A percentile compares a stretch with the other conserved stretches of the same genome.
phyloP scores from a whole-genome alignment of 805 yeast species.

The Metschnikowia reukaufii region DNA sequence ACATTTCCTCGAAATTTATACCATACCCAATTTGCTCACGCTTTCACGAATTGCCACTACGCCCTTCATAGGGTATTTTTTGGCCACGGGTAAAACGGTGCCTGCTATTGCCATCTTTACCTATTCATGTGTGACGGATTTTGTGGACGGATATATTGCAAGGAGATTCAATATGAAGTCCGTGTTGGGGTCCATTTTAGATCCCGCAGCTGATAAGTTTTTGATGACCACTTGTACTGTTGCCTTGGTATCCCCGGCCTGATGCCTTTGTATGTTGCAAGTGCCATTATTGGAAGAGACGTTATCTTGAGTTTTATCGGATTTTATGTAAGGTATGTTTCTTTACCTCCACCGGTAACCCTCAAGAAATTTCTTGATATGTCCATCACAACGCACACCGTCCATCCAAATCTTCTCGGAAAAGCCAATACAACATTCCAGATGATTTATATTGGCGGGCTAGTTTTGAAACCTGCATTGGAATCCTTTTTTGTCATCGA shows the following conservation, averaged over 20 bases:
- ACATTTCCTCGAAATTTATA: constrained; percentile 49
- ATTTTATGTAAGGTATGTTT: constrained; percentile 64
- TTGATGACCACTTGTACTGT: constrained; percentile 85
- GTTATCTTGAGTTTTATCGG: constrained; percentile 70
- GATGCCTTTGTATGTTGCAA: constrained; percentile 67
- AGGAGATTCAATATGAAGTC: constrained; percentile 74
- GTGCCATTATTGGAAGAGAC: constrained; percentile 82
- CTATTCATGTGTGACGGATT: constrained; percentile 88
- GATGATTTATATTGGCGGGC: constrained; percentile 75
- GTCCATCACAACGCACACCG: constrained; percentile 73
- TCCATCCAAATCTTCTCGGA: constrained; percentile 82
- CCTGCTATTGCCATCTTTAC: constrained; percentile 72
- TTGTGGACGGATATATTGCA: constrained; percentile 90
- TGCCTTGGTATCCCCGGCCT: constrained; percentile 66
- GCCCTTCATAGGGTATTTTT: constrained; percentile 80
- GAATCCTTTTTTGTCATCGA: constrained; percentile 23
- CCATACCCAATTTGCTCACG: constrained; percentile 86
- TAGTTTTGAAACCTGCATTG: constrained; percentile 36
- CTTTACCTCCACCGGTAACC: constrained; percentile 77
- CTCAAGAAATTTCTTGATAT: constrained; percentile 74
- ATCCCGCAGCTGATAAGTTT: constrained; percentile 93
- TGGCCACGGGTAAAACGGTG: constrained; percentile 60
- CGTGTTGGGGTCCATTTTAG: constrained; percentile 85
- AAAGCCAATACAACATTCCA: constrained; percentile 90
- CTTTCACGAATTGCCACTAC: constrained; percentile 76